These are phyloP conservation scores for Tympanopsis confertula DNA, from an alignment of 2,329 filamentous ascomycete species.

Conservation along the genomic window DNA sequence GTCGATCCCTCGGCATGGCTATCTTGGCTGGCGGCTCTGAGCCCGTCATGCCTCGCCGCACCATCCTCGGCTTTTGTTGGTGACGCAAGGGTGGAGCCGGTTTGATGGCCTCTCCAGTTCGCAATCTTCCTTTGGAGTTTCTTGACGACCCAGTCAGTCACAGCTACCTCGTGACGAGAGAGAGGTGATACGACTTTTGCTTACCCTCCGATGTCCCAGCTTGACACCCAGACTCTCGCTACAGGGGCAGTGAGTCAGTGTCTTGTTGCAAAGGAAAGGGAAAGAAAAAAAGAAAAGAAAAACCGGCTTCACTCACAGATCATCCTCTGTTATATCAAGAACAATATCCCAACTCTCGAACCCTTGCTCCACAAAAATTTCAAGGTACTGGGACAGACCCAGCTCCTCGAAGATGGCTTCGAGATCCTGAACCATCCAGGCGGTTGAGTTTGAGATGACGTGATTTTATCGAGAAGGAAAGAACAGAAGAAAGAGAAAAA, in stretches of 20 bases:
- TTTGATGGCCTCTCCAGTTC: constrained; percentile 53
- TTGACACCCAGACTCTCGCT: constrained; percentile 68
- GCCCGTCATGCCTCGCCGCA: constrained; percentile 36
- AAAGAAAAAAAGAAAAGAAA: background rate
- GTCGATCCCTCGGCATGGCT: constrained; percentile 3
- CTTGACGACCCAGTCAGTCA: constrained; percentile 23
- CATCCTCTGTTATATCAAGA: constrained; percentile 72
- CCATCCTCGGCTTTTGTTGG: constrained; percentile 38
- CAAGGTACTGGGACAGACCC: constrained; percentile 67
- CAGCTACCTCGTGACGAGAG: constrained; percentile 4
- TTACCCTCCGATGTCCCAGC: constrained; percentile 67
- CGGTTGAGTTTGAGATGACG: constrained; percentile 8
- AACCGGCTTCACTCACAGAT: constrained; percentile 44
- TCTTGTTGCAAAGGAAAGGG: background rate
- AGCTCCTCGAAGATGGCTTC: constrained; percentile 59
- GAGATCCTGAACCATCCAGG: constrained; percentile 51
- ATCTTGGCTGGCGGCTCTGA: background rate
- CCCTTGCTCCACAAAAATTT: constrained; percentile 63
- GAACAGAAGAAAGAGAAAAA: constrained; percentile 2
- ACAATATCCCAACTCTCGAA: constrained; percentile 80
- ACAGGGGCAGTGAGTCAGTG: constrained; percentile 5
- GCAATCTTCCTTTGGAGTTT: constrained; percentile 77
- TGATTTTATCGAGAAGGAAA: constrained; percentile 1
- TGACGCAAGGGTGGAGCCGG: constrained; percentile 37
- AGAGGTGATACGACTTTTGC: constrained; percentile 13